phyloP scores from a whole-genome alignment of 1,284 basidiomycete species.

The Cutaneotrichosporon cutaneum region DNA sequence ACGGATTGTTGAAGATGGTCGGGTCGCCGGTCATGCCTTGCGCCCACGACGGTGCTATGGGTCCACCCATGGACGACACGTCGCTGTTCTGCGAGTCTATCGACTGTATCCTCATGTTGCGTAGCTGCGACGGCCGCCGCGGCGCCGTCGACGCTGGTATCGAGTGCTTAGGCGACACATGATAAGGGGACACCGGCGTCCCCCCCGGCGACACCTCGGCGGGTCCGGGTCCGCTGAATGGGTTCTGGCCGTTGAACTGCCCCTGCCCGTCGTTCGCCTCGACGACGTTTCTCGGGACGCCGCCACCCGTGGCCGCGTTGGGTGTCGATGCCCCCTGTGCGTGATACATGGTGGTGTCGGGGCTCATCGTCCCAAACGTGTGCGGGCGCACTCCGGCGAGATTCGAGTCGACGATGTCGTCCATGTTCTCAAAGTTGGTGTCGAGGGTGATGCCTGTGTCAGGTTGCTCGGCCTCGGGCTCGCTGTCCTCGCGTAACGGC shows the following conservation, averaged over 20 bases:
- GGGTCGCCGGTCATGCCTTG: constrained; percentile 13
- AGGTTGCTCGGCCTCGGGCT: constrained; percentile 3
- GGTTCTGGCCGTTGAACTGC: constrained; percentile 15
- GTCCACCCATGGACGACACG: constrained; percentile 25
- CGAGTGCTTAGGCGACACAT: constrained; percentile 36
- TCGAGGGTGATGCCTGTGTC: constrained; percentile 61
- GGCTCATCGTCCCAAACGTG: neutral
- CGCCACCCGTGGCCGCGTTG: neutral
- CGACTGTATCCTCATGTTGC: constrained; percentile 47
- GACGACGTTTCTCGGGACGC: neutral
- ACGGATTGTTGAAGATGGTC: constrained; percentile 49
- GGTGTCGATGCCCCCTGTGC: neutral
- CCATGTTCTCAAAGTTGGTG: constrained; percentile 75
- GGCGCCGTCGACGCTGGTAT: constrained; percentile 30
- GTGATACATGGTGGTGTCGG: neutral
- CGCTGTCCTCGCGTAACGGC: constrained; percentile 37
- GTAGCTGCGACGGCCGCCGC: constrained; percentile 49
- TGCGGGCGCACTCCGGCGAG: constrained; percentile 1
- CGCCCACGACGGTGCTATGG: constrained; percentile 42
- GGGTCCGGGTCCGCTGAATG: constrained; percentile 4
- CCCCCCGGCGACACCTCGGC: constrained; percentile 8
- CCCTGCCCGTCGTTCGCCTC: constrained; percentile 2
- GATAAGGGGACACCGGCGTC: constrained; percentile 42
- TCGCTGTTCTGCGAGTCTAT: constrained; percentile 36
- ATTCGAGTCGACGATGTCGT: constrained; percentile 68